A percentile compares a stretch with the other conserved stretches of the same genome.
These are phyloP conservation scores for Ascochyta clinopodiicola DNA, from an alignment of 2,329 filamentous ascomycete genomes.

Conservation along the genomic window DNA sequence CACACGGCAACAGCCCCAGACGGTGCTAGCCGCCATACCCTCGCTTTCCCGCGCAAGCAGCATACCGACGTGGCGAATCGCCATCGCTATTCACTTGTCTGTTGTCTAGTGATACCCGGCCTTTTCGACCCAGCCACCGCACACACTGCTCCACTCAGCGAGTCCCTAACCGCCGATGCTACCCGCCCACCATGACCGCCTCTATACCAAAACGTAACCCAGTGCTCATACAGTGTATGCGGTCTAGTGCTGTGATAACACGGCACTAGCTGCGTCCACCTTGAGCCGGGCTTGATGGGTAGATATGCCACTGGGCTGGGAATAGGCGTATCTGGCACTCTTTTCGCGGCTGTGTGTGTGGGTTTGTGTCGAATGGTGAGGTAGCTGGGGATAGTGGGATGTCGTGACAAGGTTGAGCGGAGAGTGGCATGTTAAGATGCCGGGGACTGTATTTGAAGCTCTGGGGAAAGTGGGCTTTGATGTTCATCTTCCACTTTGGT, in stretches of 20 bases:
- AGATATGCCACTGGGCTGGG: too few species aligned
- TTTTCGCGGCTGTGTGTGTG: too few species aligned
- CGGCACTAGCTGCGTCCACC: constrained; percentile 81
- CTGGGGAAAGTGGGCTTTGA: background rate
- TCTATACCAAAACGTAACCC: too few species aligned
- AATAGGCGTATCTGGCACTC: too few species aligned
- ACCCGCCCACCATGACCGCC: constrained; percentile 82
- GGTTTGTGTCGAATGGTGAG: constrained; percentile 42
- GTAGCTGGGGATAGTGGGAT: constrained; percentile 62
- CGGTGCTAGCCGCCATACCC: too few species aligned
- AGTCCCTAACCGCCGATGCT: constrained; percentile 81
- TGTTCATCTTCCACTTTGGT: background rate
- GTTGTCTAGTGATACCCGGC: too few species aligned
- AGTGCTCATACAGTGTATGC: too few species aligned
- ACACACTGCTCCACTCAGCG: constrained; percentile 68
- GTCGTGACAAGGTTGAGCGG: constrained; percentile 59
- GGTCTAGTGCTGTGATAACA: constrained; percentile 59
- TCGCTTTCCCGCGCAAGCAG: too few species aligned
- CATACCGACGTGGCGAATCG: too few species aligned
- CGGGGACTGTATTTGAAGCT: constrained; percentile 18
- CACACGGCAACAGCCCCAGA: too few species aligned
- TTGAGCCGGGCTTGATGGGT: constrained; percentile 77
- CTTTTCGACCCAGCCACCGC: constrained; percentile 64
- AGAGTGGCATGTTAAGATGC: constrained; percentile 53
- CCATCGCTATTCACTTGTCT: too few species aligned